Evolutionary conservation across 2,329 filamentous ascomycete species (phyloP).

Genomic region (Pyrenochaeta sp.): DNA sequence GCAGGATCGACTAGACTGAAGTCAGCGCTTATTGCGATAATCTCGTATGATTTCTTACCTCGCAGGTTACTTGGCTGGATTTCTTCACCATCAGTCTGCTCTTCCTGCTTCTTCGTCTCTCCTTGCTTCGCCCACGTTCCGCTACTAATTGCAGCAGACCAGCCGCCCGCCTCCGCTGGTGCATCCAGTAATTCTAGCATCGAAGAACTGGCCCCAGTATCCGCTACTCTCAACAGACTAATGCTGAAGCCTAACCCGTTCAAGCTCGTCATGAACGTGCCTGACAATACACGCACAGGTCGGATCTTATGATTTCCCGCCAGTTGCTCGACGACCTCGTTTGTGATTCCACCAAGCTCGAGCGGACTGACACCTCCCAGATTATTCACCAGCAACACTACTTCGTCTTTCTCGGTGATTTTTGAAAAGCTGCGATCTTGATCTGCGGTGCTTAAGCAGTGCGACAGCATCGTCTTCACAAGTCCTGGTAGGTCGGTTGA

Average conservation of each 20-base stretch:
- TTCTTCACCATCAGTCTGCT: slow-evolving; percentile 52
- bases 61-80: slow-evolving; percentile 63
- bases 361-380: slow-evolving; percentile 76
- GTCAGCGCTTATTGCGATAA: slow-evolving; percentile 14
- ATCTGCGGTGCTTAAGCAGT: slow-evolving; percentile 70
- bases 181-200: slow-evolving; percentile 75
- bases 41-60: slow-evolving; percentile 48
- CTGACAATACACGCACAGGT: slow-evolving; percentile 68
- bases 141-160: slow-evolving; percentile 67
- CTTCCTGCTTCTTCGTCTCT: slow-evolving; percentile 52
- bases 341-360: slow-evolving; percentile 75
- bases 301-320: slow-evolving; percentile 66
- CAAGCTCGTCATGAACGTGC: slow-evolving; percentile 76
- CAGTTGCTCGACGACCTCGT: slow-evolving; percentile 71
- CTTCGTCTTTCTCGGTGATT: slow-evolving; percentile 67
- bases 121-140: slow-evolving; percentile 66
- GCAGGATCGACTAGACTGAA: slow-evolving; percentile 59
- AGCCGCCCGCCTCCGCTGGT: slow-evolving; percentile 72
- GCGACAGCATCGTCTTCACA: slow-evolving; percentile 69
- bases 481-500: slow-evolving; percentile 53
- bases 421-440: slow-evolving; percentile 74
- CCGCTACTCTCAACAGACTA: slow-evolving; percentile 69
- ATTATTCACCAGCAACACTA: slow-evolving; percentile 78
- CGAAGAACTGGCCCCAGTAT: slow-evolving; percentile 65
- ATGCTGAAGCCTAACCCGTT: slow-evolving; percentile 77